Percentiles rank a stretch among this genome's conserved stretches.
Evolutionary conservation across 73 alveolate genomes (phyloP).

Genomic region (Durusdinium trenchii): DNA sequence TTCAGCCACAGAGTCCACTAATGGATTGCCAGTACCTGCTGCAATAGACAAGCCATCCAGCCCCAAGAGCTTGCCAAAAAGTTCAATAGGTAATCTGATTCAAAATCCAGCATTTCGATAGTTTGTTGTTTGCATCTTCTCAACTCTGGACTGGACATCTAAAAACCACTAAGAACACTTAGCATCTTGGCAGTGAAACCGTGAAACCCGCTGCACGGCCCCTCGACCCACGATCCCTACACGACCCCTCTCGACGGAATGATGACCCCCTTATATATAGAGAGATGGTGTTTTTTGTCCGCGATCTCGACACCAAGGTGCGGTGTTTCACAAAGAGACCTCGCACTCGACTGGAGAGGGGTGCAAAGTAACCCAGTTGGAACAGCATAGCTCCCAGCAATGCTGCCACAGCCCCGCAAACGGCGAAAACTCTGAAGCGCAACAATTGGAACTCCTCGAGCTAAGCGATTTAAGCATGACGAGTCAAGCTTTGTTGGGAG

Average conservation of each 20-base stretch:
- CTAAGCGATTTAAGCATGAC: too few species aligned
- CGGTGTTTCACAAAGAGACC: conserved; percentile 93
- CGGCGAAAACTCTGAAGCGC: background rate
- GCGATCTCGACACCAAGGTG: background rate
- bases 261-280: background rate
- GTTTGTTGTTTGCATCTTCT: background rate
- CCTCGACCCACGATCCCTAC: background rate
- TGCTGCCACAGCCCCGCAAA: background rate
- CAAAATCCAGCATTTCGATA: background rate
- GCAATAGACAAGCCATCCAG: background rate
- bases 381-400: conserved; percentile 49
- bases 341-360: conserved; percentile 85
- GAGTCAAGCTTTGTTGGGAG: too few species aligned
- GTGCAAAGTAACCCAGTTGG: conserved; percentile 54
- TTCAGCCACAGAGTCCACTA: conserved; percentile 93
- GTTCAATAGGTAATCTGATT: too few species aligned
- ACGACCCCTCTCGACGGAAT: background rate
- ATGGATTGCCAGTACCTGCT: conserved; percentile 85
- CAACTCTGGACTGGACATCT: background rate
- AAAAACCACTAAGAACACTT: too few species aligned
- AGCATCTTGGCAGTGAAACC: too few species aligned
- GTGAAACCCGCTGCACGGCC: too few species aligned
- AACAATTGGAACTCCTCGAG: background rate
- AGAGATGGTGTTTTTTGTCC: background rate
- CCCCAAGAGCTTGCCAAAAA: background rate